Base-by-base conservation (phyloP, 2,329 filamentous ascomycete genomes). In the Cladosporium austrohemisphaericum region DNA sequence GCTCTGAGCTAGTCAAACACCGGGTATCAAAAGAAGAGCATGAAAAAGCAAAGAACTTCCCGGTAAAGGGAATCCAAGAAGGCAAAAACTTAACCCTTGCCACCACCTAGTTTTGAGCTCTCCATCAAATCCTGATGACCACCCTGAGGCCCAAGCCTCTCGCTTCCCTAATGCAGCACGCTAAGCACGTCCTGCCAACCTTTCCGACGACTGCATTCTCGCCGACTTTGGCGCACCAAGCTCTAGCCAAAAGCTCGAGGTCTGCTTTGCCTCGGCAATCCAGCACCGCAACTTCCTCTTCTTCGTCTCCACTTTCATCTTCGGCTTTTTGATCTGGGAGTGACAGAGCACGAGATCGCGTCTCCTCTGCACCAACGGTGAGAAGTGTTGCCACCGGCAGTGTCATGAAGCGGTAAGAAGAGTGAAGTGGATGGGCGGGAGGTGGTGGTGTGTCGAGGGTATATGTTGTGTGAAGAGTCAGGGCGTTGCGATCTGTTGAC, bases 131-230 rank as follows among this genome's bases (percentile, higher is more conserved):
- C 48, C 71, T 59, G 14, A 75, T 76, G n/a, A 88, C 76, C 20
- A 88, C 77, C 57, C 78, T 79, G 73, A 87, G 83, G 2, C 80
- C 83, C 51, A 89, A 64, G 3, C 83, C 86, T 4, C 81, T 81
- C 0, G 85, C 86, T 70, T 92, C 86, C 14, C 87, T 76, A 35
- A 92, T 79, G 32, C 84, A 85, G 66, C 87, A 92, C 3, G 79
- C 78, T 28, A 91, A 66, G 62, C 87, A 92, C 0, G 84, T 85
- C 53, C 85, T 75, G 55, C 80, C 78, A 31, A 76, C 73, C 44
- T 84, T 75, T 53, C 83, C 86, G 54, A 91, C 75, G 14, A 91
- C 64, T 18, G 86, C 86, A 63, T 89, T 85, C 75, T 83, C 84
- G 2, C 86, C 86, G 57, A 78, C 81, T 61, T 87, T 81, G 1